These are phyloP conservation scores for Pochonia chlamydosporia DNA, from an alignment of 2,329 filamentous ascomycete species.

Conservation along the genomic window DNA sequence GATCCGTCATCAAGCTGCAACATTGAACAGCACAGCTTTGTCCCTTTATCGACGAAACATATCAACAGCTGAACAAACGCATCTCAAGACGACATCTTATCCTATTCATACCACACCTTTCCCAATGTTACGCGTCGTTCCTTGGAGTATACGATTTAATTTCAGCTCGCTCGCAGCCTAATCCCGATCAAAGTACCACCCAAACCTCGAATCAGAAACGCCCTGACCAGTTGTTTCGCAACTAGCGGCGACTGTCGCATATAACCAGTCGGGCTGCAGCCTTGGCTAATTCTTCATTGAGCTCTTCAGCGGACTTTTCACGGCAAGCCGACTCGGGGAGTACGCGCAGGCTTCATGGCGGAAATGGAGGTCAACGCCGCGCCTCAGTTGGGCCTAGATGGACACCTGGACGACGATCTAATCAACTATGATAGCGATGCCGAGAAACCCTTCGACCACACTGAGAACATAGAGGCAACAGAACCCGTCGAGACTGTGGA, in stretches of 20 bases:
- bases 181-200: neutral
- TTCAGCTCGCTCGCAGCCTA: neutral
- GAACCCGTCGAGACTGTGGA: neutral
- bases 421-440: constrained; percentile 32
- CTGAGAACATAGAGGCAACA: neutral
- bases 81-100: neutral
- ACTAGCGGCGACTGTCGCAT: neutral
- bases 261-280: neutral
- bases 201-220: neutral
- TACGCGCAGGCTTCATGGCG: constrained; percentile 15
- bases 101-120: neutral
- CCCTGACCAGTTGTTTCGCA: neutral
- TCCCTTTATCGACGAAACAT: too few relatives aligned
- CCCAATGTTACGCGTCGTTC: neutral
- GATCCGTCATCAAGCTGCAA: too few relatives aligned
- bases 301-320: too few relatives aligned
- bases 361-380: constrained; percentile 26
- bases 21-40: too few relatives aligned
- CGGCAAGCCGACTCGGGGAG: neutral
- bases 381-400: constrained; percentile 17
- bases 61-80: neutral
- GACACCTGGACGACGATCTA: constrained; percentile 25
- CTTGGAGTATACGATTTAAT: neutral
- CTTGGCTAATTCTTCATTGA: neutral
- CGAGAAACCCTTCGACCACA: constrained; percentile 3